Conservation (phyloP, 108 stramenopile species). For the Craspedostauros australis region DNA sequence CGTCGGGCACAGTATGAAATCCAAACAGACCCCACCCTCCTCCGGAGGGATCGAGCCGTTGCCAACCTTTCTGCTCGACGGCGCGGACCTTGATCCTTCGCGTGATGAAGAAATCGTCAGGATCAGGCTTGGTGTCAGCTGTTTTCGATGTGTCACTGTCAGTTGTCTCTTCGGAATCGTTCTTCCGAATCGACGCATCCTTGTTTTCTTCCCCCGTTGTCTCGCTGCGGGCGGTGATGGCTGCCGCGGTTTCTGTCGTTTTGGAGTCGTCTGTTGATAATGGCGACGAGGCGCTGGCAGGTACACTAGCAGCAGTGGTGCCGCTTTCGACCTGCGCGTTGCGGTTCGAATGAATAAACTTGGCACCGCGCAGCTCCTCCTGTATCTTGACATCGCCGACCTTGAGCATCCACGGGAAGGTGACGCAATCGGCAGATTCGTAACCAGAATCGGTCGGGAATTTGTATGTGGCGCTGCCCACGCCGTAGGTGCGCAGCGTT, state of each 20-base stretch:
- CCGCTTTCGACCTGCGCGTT: no score
- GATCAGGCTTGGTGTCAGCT: no score
- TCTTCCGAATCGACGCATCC: no score
- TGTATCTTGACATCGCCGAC: slow-evolving; percentile 46
- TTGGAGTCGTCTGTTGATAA: neutral
- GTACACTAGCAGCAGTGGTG: no score
- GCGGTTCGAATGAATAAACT: no score
- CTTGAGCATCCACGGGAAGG: slow-evolving; percentile 91
- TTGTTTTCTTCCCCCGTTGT: no score
- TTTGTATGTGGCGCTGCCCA: slow-evolving; percentile 72
- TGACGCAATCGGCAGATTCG: slow-evolving; percentile 59
- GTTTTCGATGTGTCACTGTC: slow-evolving; percentile 4
- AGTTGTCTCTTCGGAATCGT: neutral
- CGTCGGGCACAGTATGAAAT: slow-evolving; percentile 79
- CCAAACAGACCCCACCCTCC: slow-evolving; percentile 96
- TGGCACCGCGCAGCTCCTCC: slow-evolving; percentile 48
- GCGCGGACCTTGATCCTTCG: slow-evolving; percentile 82
- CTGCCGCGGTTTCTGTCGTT: neutral
- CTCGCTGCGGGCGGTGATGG: no score
- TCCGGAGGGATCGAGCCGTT: slow-evolving; percentile 77
- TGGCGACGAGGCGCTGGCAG: slow-evolving; percentile 1
- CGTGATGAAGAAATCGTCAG: slow-evolving; percentile 44
- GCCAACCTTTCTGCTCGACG: slow-evolving; percentile 71
- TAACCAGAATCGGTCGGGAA: slow-evolving; percentile 38
- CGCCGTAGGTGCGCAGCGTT: slow-evolving; percentile 85